Percentiles rank a stretch among this genome's conserved stretches.
Conservation (phyloP, 139 green algal genomes). For the Parachlorella kessleri region DNA sequence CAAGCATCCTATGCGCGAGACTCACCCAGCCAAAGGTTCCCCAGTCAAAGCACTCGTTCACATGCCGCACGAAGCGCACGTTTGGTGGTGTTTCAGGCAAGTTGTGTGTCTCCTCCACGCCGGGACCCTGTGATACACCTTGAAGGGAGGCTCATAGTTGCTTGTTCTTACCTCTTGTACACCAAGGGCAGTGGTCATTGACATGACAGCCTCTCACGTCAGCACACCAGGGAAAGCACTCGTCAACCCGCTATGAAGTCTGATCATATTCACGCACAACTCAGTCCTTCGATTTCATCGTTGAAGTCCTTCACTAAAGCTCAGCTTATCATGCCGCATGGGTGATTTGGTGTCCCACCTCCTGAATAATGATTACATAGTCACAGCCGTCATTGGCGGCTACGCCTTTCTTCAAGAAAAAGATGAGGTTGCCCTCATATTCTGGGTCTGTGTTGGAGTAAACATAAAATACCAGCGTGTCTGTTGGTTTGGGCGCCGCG, state of each 20-base stretch:
- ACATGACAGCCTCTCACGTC: no score
- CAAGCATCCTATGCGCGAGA: no score
- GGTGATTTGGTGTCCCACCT: constrained; percentile 18
- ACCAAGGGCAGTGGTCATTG: no score
- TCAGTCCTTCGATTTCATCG: no score
- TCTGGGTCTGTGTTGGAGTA: constrained; percentile 50
- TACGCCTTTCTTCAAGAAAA: constrained; percentile 52
- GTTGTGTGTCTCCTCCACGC: not conserved
- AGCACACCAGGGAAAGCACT: no score
- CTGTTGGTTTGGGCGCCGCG: not conserved
- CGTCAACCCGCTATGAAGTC: no score
- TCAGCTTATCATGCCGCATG: not conserved
- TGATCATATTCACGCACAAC: no score
- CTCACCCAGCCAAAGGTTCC: constrained; percentile 61
- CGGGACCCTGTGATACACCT: constrained; percentile 6
- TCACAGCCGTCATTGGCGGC: constrained; percentile 39
- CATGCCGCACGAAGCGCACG: constrained; percentile 44
- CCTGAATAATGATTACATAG: constrained; percentile 57
- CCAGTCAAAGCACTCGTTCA: constrained; percentile 63
- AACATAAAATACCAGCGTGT: constrained; percentile 49
- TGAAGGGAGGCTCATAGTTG: no score
- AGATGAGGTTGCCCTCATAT: constrained; percentile 52
- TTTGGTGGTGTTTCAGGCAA: constrained; percentile 53
- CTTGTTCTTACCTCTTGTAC: no score
- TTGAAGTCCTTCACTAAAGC: no score